These are phyloP conservation scores for Torulaspora quercuum DNA, from an alignment of 805 yeast genomes.

Conservation along the genomic window DNA sequence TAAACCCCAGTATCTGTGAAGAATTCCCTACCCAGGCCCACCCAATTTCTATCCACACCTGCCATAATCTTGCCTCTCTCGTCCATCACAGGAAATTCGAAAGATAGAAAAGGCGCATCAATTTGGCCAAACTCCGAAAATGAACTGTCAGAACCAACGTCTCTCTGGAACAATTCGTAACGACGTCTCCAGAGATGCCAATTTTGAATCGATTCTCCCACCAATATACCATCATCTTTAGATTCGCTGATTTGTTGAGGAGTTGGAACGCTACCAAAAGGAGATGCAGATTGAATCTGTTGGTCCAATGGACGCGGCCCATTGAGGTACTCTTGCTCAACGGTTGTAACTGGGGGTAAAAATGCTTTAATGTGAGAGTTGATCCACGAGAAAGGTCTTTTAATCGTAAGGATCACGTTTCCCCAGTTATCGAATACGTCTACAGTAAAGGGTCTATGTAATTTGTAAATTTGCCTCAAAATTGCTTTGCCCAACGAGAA, in stretches of 20 bases:
- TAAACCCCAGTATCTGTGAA: conserved; percentile 95
- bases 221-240: conserved; percentile 44
- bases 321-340: conserved; percentile 10
- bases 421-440: conserved; percentile 67
- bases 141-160: conserved; percentile 37
- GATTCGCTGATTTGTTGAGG: conserved; percentile 34
- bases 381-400: conserved; percentile 81
- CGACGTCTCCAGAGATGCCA: conserved; percentile 95
- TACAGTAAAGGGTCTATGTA: conserved; percentile 79
- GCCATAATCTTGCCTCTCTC: conserved; percentile 59
- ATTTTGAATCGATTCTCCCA: conserved; percentile 87
- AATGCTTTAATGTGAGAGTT: conserved; percentile 81
- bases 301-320: conserved; percentile 4
- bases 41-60: conserved; percentile 89
- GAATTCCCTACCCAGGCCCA: conserved; percentile 87
- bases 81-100: conserved; percentile 76
- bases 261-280: conserved; percentile 11
- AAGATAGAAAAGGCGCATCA: conserved; percentile 82
- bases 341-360: conserved; percentile 43
- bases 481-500: conserved; percentile 62
- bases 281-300: conserved; percentile 4
- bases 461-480: conserved; percentile 76
- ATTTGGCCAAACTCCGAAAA: conserved; percentile 81
- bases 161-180: conserved; percentile 67
- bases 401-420: conserved; percentile 58